Percentiles rank a stretch among this genome's conserved stretches.
Evolutionary conservation across 768 basidiomycete species (phyloP).

Genomic region (Boletus vermiculosoides): DNA sequence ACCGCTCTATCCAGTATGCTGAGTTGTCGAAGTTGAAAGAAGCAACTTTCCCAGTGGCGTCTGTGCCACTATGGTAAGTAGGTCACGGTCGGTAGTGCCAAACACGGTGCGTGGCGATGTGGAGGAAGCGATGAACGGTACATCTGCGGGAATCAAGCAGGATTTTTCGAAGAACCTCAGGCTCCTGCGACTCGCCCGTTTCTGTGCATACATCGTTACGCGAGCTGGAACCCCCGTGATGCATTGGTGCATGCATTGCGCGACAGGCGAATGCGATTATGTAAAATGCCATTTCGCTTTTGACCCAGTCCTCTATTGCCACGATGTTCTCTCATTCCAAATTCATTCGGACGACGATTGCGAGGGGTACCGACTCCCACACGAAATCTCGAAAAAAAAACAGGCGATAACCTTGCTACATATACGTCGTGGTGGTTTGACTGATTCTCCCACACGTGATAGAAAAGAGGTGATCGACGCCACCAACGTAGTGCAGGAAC

Average conservation of each 20-base stretch:
- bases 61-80: no score
- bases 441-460: background rate
- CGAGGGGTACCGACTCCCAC: constrained; percentile 1
- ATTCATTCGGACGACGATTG: constrained; percentile 7
- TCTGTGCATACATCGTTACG: background rate
- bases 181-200: constrained; percentile 1
- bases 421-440: constrained; percentile 1
- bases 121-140: no score
- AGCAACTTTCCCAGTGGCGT: no score
- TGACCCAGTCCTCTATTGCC: constrained; percentile 13
- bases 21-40: no score
- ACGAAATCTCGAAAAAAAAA: constrained; percentile 8
- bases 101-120: no score
- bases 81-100: no score
- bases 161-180: background rate
- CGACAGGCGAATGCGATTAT: background rate
- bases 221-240: background rate
- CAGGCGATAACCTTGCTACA: constrained; percentile 7
- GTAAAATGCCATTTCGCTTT: background rate
- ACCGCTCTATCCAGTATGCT: no score
- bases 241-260: no score
- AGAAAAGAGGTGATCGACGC: no score
- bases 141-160: background rate
- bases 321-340: background rate
- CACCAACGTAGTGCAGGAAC: no score